Evolutionary conservation across 768 basidiomycete species (phyloP).

Genomic region (Tylopilus cervinicoccineus): DNA sequence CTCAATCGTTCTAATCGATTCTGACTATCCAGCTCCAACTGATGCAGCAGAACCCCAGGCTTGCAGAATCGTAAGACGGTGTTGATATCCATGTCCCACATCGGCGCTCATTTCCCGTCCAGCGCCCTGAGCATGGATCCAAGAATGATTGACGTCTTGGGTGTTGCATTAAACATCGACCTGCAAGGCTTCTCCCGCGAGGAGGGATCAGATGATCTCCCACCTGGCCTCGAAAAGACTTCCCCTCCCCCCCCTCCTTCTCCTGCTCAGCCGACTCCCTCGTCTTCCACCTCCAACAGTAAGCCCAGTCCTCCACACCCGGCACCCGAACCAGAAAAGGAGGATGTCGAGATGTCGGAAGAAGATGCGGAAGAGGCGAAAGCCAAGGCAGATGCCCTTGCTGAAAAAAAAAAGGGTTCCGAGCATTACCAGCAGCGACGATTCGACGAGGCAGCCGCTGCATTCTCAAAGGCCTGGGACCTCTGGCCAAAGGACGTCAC

Average conservation of each 20-base stretch:
- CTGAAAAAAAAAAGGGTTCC: constrained; percentile 72
- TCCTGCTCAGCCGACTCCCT: constrained; percentile 32
- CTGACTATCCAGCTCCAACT: constrained; percentile 55
- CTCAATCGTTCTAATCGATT: background rate
- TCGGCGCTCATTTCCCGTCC: constrained; percentile 10
- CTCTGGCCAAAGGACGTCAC: constrained; percentile 90
- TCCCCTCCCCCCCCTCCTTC: constrained; percentile 21
- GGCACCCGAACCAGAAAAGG: constrained; percentile 39
- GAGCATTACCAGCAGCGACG: constrained; percentile 84
- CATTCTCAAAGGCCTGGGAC: constrained; percentile 90
- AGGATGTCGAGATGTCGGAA: constrained; percentile 65
- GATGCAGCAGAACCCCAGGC: constrained; percentile 63
- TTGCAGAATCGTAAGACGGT: constrained; percentile 52
- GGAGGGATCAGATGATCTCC: constrained; percentile 79
- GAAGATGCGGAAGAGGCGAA: constrained; percentile 67
- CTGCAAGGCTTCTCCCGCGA: constrained; percentile 81
- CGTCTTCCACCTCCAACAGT: constrained; percentile 39
- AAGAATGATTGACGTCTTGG: constrained; percentile 91
- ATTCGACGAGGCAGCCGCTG: constrained; percentile 70
- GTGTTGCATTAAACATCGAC: constrained; percentile 91
- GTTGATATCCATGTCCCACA: background rate
- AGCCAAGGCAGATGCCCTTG: constrained; percentile 74
- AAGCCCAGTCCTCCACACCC: constrained; percentile 39
- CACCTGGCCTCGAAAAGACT: constrained; percentile 47
- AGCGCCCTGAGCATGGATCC: constrained; percentile 68